Conservation (phyloP, 805 yeast species). For the Ogataea pini region DNA sequence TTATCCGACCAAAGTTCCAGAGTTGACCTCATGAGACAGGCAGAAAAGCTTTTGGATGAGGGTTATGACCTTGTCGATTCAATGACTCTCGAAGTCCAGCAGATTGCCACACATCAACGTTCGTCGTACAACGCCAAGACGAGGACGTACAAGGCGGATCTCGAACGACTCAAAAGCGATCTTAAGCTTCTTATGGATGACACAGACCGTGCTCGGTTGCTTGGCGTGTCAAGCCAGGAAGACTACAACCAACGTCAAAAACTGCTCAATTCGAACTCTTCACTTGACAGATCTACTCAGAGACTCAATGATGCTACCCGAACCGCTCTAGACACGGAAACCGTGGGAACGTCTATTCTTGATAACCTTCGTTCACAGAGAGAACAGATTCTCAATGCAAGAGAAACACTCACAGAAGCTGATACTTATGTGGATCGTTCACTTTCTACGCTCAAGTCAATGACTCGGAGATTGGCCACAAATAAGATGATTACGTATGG, state of each 20-base stretch:
- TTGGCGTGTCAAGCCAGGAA: slow-evolving; percentile 54
- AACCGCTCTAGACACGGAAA: slow-evolving; percentile 89
- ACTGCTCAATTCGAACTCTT: slow-evolving; percentile 71
- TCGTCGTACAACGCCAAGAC: slow-evolving; percentile 72
- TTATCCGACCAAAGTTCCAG: slow-evolving; percentile 49
- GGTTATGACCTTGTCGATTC: slow-evolving; percentile 81
- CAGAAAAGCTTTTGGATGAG: slow-evolving; percentile 74
- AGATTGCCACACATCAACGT: slow-evolving; percentile 73
- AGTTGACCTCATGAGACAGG: slow-evolving; percentile 54
- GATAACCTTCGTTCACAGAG: slow-evolving; percentile 89
- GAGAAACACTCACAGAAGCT: slow-evolving; percentile 85
- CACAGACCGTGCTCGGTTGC: slow-evolving; percentile 69
- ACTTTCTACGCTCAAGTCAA: slow-evolving; percentile 78
- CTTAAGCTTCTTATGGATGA: slow-evolving; percentile 63
- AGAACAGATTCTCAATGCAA: slow-evolving; percentile 83
- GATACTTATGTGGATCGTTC: slow-evolving; percentile 91
- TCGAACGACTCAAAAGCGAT: slow-evolving; percentile 55
- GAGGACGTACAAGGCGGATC: slow-evolving; percentile 65
- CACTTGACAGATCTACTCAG: slow-evolving; percentile 80
- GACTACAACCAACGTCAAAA: slow-evolving; percentile 75
- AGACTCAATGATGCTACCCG: slow-evolving; percentile 85
- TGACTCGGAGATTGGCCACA: slow-evolving; percentile 92
- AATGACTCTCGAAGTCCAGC: slow-evolving; percentile 82
- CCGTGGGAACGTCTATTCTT: slow-evolving; percentile 86
- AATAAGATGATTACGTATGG: slow-evolving; percentile 89